Evolutionary conservation across 306 rosid genomes (phyloP).

Genomic region (Ceratonia siliqua): DNA sequence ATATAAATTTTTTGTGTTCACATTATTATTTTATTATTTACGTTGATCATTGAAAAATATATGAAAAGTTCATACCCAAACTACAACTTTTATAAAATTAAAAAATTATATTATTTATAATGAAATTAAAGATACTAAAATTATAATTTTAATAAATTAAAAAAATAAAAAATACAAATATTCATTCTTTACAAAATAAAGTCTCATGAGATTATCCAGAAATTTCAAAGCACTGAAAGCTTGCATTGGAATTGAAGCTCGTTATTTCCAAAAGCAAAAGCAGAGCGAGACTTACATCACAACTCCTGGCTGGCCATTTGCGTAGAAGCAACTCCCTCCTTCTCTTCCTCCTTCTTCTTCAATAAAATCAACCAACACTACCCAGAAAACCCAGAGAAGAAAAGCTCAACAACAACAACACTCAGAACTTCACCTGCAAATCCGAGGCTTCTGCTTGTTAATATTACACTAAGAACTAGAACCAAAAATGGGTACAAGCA

Average conservation of each 20-base stretch:
- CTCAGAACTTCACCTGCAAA: background rate
- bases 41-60: too few relatives aligned
- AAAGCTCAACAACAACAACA: background rate
- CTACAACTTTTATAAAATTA: too few relatives aligned
- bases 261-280: conserved; percentile 21
- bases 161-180: too few relatives aligned
- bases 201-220: background rate
- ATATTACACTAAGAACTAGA: too few relatives aligned
- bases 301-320: background rate
- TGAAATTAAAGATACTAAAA: too few relatives aligned
- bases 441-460: background rate
- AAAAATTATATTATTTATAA: too few relatives aligned
- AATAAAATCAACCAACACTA: background rate
- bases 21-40: too few relatives aligned
- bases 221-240: background rate
- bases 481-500: background rate
- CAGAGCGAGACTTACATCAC: too few relatives aligned
- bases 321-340: conserved; percentile 29
- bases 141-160: too few relatives aligned
- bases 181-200: too few relatives aligned
- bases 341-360: background rate
- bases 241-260: conserved; percentile 25
- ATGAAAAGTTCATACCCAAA: too few relatives aligned
- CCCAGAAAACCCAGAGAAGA: background rate
- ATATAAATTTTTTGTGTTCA: too few relatives aligned